phyloP scores from a whole-genome alignment of 257 asterid species.

The Salvia hispanica region DNA sequence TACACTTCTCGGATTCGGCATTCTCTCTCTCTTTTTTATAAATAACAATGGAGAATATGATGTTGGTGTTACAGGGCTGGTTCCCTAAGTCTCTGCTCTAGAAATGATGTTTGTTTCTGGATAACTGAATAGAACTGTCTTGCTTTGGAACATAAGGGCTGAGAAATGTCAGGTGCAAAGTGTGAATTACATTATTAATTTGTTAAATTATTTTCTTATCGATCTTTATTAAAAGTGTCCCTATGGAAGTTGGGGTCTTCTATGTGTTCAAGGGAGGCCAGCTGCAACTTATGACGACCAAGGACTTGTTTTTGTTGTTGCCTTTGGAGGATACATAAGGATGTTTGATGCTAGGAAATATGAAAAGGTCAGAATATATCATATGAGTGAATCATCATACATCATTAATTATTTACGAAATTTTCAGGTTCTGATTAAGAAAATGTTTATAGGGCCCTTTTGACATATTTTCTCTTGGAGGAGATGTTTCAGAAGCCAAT shows the following conservation, averaged over 20 bases:
- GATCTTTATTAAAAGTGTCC: constrained; percentile 26
- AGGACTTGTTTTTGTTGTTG: constrained; percentile 87
- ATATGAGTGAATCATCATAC: constrained; percentile 29
- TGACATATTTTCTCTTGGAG: constrained; percentile 81
- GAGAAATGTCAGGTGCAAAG: constrained; percentile 89
- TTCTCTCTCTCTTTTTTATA: neutral
- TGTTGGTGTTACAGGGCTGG: constrained; percentile 68
- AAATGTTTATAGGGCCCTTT: constrained; percentile 81
- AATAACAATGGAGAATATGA: constrained; percentile 16
- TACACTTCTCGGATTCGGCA: constrained; percentile 18
- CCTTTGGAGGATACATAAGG: constrained; percentile 87
- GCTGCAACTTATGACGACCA: constrained; percentile 92
- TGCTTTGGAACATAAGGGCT: constrained; percentile 98
- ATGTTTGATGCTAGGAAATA: constrained; percentile 92
- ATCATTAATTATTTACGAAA: constrained; percentile 11
- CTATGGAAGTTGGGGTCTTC: constrained; percentile 66
- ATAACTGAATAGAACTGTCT: constrained; percentile 83
- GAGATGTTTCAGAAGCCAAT: constrained; percentile 90
- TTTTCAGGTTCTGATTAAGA: constrained; percentile 31
- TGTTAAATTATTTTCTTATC: constrained; percentile 27
- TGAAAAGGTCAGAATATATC: constrained; percentile 64
- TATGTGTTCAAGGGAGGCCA: constrained; percentile 96
- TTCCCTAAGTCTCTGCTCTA: constrained; percentile 81
- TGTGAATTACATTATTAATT: constrained; percentile 23
- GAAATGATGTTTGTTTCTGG: constrained; percentile 92